A percentile compares a stretch with the other conserved stretches of the same genome.
Conservation (phyloP, 1,284 basidiomycete genomes). For the Rhodotorula sp. region DNA sequence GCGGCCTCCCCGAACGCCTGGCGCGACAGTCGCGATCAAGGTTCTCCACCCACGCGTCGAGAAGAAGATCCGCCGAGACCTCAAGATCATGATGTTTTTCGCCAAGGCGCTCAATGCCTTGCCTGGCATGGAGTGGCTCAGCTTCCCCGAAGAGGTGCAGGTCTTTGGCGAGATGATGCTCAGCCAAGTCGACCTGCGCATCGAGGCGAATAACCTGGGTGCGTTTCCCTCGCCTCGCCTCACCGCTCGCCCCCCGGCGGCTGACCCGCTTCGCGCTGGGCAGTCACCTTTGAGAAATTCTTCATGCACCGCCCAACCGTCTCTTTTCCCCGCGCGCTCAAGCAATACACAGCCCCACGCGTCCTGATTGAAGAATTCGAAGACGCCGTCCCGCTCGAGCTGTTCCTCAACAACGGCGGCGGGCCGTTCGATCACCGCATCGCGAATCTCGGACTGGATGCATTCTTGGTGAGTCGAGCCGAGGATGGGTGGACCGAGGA, state of each 20-base stretch:
- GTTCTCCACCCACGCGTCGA: slow-evolving; percentile 83
- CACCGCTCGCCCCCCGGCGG: too few relatives aligned
- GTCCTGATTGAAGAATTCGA: slow-evolving; percentile 90
- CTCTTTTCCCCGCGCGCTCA: slow-evolving; percentile 84
- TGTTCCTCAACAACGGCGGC: slow-evolving; percentile 83
- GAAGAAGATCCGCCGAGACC: slow-evolving; percentile 80
- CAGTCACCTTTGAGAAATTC: slow-evolving; percentile 75
- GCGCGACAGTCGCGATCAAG: slow-evolving; percentile 89
- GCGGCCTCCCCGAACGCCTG: slow-evolving; percentile 61
- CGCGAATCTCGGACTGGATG: slow-evolving; percentile 89
- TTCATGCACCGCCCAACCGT: slow-evolving; percentile 74
- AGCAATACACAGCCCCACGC: slow-evolving; percentile 72
- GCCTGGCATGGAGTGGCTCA: slow-evolving; percentile 95
- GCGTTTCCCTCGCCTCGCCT: not conserved
- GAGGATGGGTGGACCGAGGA: not conserved
- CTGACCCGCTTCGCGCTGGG: not conserved
- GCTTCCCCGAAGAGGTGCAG: slow-evolving; percentile 89
- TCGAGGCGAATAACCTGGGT: slow-evolving; percentile 82
- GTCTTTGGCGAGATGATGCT: slow-evolving; percentile 98
- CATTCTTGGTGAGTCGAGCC: slow-evolving; percentile 77
- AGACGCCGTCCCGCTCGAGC: slow-evolving; percentile 86
- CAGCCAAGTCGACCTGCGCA: slow-evolving; percentile 84
- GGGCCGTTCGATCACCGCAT: slow-evolving; percentile 86
- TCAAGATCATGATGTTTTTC: slow-evolving; percentile 93
- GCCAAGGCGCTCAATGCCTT: slow-evolving; percentile 73